Conservation (phyloP, 192 early-diverging fungal genomes). For the Jimgerdemannia flammicorona region DNA sequence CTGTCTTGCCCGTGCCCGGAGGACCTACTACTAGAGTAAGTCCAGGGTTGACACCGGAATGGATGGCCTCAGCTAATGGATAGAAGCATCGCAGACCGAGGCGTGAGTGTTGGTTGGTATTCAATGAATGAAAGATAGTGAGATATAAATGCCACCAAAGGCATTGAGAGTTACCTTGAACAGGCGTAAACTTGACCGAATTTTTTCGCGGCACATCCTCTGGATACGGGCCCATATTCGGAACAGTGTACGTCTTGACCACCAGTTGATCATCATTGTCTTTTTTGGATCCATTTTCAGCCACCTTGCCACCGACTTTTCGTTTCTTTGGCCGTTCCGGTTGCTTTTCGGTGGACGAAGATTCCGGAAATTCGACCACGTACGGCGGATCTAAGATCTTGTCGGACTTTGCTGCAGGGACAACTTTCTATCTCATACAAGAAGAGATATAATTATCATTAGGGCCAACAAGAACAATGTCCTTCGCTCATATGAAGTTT, state of each 20-base stretch:
- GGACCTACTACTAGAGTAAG: conserved; percentile 95
- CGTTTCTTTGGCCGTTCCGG: conserved; percentile 27
- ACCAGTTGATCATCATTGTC: conserved; percentile 31
- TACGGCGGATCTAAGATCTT: conserved; percentile 61
- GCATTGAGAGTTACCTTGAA: conserved; percentile 52
- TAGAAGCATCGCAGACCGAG: conserved; percentile 2
- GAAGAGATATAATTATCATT: neutral
- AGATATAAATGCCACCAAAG: neutral
- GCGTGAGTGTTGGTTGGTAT: neutral
- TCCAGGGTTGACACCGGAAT: conserved; percentile 79
- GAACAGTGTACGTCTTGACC: conserved; percentile 59
- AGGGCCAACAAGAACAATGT: neutral
- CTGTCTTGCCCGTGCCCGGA: conserved; percentile 98
- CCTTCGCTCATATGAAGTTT: neutral
- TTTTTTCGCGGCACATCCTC: conserved; percentile 69
- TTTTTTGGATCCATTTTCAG: conserved; percentile 42
- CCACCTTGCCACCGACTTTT: conserved; percentile 7
- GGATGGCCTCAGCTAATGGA: conserved; percentile 72
- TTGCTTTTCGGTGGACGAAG: conserved; percentile 22
- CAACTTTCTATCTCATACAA: conserved; percentile 19
- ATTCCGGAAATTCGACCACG: conserved; percentile 65
- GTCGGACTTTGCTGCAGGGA: conserved; percentile 27
- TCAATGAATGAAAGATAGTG: conserved; percentile 5
- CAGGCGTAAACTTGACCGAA: conserved; percentile 78
- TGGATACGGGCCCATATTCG: conserved; percentile 73